Evolutionary conservation across 441 rosid genomes (phyloP), one percentile per base, ranked within the genome.

Genomic region (Eutrema salsugineum): DNA sequence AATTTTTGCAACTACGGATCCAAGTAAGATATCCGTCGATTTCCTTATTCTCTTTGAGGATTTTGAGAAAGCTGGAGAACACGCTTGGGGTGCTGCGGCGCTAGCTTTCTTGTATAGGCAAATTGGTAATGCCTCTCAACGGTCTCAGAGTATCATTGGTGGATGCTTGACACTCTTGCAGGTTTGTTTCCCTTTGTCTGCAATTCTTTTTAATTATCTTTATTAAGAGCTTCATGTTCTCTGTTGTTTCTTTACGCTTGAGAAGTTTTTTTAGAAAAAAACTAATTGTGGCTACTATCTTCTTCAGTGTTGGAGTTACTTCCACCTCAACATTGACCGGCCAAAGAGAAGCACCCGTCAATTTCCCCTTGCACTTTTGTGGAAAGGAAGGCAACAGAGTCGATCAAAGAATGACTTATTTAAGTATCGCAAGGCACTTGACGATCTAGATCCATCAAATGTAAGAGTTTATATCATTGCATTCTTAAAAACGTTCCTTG

Each of bases 11-110:
- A 90, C 96, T 3, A 87, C 91, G 5, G 86, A 87, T 32, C 91
- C 87, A 27, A 90, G 88, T 79, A 88, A 85, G 75, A 91, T 87
- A 43, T 89, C 96, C 7, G 87, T 85, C 0, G 86, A 85, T 83
- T 86, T 83, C 71, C 87, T 90, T 16, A 82, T 88, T 9, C 77
- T 87, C 58, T 85, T 90, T 49, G 83, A 81, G 63, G 85, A 90
- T 71, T 90, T 90, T 59, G 88, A 83, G 33, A 83, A 77, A 33
- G 90, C 93, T 64, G 93, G 93, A 39, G 82, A 82, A 30, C 86
- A 87, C 43, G 93, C 93, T 9, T 90, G 96, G 91, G 96, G 91
- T 68, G 93, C 96, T 28, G 93, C 96, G 0, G 87, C 91, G 8
- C 53, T 87, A 70, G 88, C 93, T 9, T 90, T 87, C 77, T 71